Evolutionary conservation across 2,329 filamentous ascomycete genomes (phyloP).

Genomic region (Penicillium digitatum): DNA sequence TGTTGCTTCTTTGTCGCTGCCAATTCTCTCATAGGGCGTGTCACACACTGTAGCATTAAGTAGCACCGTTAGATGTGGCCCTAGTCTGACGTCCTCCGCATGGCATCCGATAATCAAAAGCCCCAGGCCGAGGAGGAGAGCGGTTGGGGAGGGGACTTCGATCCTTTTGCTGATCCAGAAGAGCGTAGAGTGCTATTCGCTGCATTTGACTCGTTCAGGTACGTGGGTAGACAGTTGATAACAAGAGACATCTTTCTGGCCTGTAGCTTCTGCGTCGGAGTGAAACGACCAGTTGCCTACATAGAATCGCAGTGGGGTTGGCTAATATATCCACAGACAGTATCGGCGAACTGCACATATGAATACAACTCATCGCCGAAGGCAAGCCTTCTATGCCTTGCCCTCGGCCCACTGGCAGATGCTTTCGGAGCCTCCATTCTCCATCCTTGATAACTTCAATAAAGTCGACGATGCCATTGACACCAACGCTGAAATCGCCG

Average conservation of each 20-base stretch:
- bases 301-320: background rate
- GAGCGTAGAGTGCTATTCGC: constrained; percentile 76
- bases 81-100: background rate
- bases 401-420: constrained; percentile 79
- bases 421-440: constrained; percentile 76
- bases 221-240: constrained; percentile 38
- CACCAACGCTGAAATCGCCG: constrained; percentile 75
- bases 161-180: constrained; percentile 68
- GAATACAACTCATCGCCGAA: constrained; percentile 83
- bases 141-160: constrained; percentile 59
- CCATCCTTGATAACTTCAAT: constrained; percentile 71
- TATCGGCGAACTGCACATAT: constrained; percentile 82
- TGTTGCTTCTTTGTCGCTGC: background rate
- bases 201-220: constrained; percentile 87
- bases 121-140: constrained; percentile 9
- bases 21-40: background rate
- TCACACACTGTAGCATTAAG: background rate
- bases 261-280: background rate
- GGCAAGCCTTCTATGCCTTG: constrained; percentile 89
- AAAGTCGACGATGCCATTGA: constrained; percentile 85
- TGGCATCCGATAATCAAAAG: constrained; percentile 7
- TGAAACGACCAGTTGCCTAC: background rate
- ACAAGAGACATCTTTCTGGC: background rate
- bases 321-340: constrained; percentile 53
- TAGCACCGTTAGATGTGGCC: background rate